Conservation (phyloP, 2,329 filamentous ascomycete species). For the Aureobasidium lini region DNA sequence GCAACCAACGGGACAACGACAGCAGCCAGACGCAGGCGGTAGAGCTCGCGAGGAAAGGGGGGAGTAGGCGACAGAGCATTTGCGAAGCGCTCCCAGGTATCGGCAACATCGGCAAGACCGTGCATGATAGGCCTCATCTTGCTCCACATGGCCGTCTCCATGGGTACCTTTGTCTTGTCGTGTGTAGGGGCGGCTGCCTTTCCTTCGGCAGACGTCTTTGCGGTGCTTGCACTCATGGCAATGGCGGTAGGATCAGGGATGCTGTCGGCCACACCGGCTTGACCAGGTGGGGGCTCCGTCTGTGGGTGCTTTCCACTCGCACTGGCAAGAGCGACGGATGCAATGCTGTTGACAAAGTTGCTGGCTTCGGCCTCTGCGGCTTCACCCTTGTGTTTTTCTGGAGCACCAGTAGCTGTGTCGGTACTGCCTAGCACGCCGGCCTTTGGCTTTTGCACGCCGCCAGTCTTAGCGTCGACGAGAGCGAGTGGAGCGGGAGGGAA, state of each 20-base stretch:
- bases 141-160: constrained; percentile 69
- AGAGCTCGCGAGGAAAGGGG: constrained; percentile 39
- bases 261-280: constrained; percentile 37
- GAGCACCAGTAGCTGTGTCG: constrained; percentile 71
- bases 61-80: constrained; percentile 47
- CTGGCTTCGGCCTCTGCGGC: constrained; percentile 76
- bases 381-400: constrained; percentile 76
- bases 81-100: constrained; percentile 56
- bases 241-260: constrained; percentile 56
- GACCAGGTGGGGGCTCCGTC: constrained; percentile 47
- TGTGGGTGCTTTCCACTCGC: constrained; percentile 71
- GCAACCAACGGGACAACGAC: constrained; percentile 38
- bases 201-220: constrained; percentile 47
- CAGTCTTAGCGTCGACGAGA: constrained; percentile 60
- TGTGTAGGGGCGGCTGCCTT: constrained; percentile 44
- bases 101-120: constrained; percentile 50
- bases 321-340: constrained; percentile 63
- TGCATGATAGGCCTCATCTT: constrained; percentile 70
- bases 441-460: constrained; percentile 69
- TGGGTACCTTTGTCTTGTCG: constrained; percentile 72
- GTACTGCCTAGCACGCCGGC: constrained; percentile 68
- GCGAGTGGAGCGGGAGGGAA: constrained; percentile 75
- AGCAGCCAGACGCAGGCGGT: constrained; percentile 39
- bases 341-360: constrained; percentile 69
- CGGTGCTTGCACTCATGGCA: constrained; percentile 47